phyloP scores from a whole-genome alignment of 768 basidiomycete species.

The Dioszegia aurantiaca region DNA sequence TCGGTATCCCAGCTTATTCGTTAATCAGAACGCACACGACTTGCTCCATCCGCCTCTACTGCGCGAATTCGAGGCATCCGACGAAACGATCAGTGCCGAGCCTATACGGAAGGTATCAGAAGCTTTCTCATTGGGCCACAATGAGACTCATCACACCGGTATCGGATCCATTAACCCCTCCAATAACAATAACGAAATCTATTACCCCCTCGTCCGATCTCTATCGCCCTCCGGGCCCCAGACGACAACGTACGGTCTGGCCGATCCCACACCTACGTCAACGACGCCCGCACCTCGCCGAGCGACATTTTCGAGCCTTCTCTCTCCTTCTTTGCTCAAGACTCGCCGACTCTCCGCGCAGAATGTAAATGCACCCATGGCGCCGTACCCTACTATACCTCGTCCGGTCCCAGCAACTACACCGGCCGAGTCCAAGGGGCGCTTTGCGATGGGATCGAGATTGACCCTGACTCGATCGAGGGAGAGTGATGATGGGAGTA shows the following conservation, averaged over 20 bases:
- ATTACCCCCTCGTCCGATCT: conserved; percentile 32
- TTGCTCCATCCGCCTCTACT: conserved; percentile 48
- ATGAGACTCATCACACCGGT: too few species aligned
- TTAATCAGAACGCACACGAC: conserved; percentile 49
- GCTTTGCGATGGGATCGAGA: conserved; percentile 11
- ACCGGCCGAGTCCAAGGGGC: neutral
- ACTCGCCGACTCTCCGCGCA: neutral
- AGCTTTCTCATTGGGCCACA: too few species aligned
- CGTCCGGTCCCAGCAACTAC: neutral
- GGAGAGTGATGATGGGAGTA: conserved; percentile 29
- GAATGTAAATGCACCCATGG: neutral
- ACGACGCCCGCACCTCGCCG: conserved; percentile 1
- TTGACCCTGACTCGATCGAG: conserved; percentile 27
- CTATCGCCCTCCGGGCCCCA: conserved; percentile 29
- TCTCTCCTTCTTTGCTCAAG: neutral
- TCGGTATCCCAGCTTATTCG: conserved; percentile 37
- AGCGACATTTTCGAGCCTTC: conserved; percentile 1
- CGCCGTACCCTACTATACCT: too few species aligned
- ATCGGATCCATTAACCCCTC: conserved; percentile 5
- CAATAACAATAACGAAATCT: conserved; percentile 28
- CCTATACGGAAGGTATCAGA: neutral
- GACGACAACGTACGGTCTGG: conserved; percentile 22
- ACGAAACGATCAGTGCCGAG: neutral
- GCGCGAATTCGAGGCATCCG: neutral
- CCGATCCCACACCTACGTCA: neutral